Evolutionary conservation across 177 flowering plant genomes (phyloP), one percentile per base, ranked within the genome.

Genomic region (Tripterygium wilfordii): DNA sequence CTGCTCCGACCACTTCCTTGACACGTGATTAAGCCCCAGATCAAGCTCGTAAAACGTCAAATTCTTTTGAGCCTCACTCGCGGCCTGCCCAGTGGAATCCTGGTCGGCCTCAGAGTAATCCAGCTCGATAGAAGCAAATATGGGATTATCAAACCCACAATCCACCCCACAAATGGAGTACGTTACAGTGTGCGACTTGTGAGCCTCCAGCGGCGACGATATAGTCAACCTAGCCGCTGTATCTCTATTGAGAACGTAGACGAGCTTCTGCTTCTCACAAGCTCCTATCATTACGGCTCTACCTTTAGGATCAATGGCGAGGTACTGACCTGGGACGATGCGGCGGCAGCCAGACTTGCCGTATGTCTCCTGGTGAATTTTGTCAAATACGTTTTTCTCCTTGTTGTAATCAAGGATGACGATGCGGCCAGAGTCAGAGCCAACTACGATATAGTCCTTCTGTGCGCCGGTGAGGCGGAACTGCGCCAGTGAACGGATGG

Each of bases 81-180:
- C 95, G 8, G 96, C 89, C 65, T 62, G 74, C 13, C 99, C 99
- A 25, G 97, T 84, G 0, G 96, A 75, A 63, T 92, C 99, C 79
- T 81, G 92, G 52, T 92, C 99, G 0, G 96, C 97, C 74, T 92
- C 97, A 0, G 88, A 79, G 66, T 92, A 92, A 69, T 92, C 99
- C 64, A 92, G 65, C 83, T 92, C 97, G 61, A 92, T 92, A 0
- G 96, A 88, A 6, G 97, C 99, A 58, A 94, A 94, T 20, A 94
- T 75, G 0, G 97, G 99, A 46, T 94, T 94, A 58, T 94, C 97
- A 59, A 94, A 94, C 24, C 99, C 97, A 45, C 97, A 89, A 62
- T 94, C 99, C 22, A 94, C 92, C 42, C 96, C 99, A 48, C 80
- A 63, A 36, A 90, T 74, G 0, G 92, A 86, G 52, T 84, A 89